Conservation (phyloP, 2,329 filamentous ascomycete species). For the Tolypocladium inflatum region DNA sequence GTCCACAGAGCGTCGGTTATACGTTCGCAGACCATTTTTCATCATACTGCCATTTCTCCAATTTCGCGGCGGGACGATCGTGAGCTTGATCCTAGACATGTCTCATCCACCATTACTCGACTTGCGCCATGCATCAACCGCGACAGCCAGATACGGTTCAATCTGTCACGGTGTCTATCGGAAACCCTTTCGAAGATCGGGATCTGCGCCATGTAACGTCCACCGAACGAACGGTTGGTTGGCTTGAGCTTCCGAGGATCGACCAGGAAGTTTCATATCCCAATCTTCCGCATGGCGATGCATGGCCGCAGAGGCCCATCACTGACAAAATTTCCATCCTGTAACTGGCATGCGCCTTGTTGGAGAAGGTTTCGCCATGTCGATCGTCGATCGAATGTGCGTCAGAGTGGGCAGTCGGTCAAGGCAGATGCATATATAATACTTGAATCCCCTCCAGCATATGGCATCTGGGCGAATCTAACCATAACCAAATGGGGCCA, state of each 20-base stretch:
- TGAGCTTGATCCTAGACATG: not conserved
- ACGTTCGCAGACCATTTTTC: not conserved
- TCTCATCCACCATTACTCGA: not conserved
- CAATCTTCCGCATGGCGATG: slow-evolving; percentile 12
- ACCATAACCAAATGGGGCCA: not conserved
- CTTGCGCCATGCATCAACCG: not conserved
- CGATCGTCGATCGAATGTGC: slow-evolving; percentile 7
- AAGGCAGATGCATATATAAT: slow-evolving; percentile 1
- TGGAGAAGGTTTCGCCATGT: slow-evolving; percentile 3
- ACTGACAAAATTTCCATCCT: not conserved
- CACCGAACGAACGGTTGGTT: not conserved
- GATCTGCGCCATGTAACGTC: slow-evolving; percentile 3
- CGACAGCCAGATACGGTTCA: not conserved
- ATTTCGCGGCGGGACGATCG: not conserved
- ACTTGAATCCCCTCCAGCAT: not conserved
- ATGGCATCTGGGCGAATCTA: not conserved
- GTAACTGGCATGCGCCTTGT: slow-evolving; percentile 13
- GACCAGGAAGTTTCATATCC: not conserved
- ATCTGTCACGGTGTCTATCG: not conserved
- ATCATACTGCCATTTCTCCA: not conserved
- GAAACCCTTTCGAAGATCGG: not conserved
- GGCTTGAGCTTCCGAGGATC: not conserved
- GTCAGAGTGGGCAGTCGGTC: not conserved
- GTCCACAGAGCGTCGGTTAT: not conserved
- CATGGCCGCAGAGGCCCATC: slow-evolving; percentile 1